Conservation (phyloP, 2,329 filamentous ascomycete species). For the Teratosphaeria nubilosa region DNA sequence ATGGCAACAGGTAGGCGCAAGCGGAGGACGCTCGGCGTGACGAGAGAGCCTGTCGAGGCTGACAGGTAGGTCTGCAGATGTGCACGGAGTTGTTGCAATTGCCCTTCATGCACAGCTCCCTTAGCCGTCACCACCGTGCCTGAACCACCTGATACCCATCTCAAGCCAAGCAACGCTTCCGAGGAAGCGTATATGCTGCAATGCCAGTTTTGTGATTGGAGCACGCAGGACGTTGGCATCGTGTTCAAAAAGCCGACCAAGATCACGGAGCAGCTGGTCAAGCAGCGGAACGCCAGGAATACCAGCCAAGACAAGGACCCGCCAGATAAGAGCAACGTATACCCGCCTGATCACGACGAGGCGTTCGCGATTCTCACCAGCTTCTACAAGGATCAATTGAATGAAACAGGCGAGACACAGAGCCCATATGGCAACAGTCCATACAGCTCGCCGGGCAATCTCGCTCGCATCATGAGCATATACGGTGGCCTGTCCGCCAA, state of each 20-base stretch:
- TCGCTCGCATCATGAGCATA: conserved; percentile 83
- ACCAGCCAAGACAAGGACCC: conserved; percentile 32
- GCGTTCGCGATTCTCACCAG: conserved; percentile 64
- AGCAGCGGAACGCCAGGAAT: conserved; percentile 16
- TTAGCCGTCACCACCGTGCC: conserved; percentile 66
- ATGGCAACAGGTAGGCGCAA: conserved; percentile 70
- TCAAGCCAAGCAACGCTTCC: conserved; percentile 11
- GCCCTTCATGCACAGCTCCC: conserved; percentile 75
- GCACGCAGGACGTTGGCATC: conserved; percentile 77
- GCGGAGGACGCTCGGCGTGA: conserved; percentile 1
- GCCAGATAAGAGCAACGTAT: conserved; percentile 22
- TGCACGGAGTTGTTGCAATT: conserved; percentile 90
- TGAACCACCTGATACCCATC: conserved; percentile 24
- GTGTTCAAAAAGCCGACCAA: conserved; percentile 78
- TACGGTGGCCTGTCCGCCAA: conserved; percentile 57
- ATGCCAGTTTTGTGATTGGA: conserved; percentile 91
- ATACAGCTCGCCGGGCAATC: conserved; percentile 65
- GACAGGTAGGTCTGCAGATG: conserved; percentile 30
- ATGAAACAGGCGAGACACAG: conserved; percentile 47
- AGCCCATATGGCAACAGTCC: conserved; percentile 42
- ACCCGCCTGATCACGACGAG: conserved; percentile 50
- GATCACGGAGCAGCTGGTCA: conserved; percentile 58
- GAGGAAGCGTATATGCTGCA: conserved; percentile 55
- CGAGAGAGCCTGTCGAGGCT: neutral
- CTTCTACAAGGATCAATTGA: conserved; percentile 75